These are phyloP conservation scores for Penstemon eatonii DNA, from an alignment of 257 asterid species.

Conservation along the genomic window DNA sequence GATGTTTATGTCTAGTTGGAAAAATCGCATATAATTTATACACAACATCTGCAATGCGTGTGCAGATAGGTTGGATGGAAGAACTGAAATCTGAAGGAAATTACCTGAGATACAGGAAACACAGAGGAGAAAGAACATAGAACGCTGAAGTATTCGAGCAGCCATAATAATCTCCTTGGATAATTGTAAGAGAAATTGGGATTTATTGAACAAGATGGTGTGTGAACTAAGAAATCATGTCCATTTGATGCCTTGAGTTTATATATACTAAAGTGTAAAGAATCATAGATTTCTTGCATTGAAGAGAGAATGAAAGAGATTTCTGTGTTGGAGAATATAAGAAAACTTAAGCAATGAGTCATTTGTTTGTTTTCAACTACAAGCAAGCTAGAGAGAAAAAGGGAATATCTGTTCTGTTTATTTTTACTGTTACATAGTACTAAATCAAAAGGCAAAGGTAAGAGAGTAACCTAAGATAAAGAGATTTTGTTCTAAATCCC, in stretches of 20 bases:
- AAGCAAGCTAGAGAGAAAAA: conserved; percentile 59
- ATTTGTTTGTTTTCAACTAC: conserved; percentile 56
- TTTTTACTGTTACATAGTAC: conserved; percentile 47
- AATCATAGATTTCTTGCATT: conserved; percentile 88
- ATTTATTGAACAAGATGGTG: conserved; percentile 27
- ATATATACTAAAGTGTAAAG: conserved; percentile 55
- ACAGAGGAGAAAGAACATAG: conserved; percentile 45
- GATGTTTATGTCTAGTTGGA: too few relatives aligned
- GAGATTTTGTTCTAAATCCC: conserved; percentile 18
- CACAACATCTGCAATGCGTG: too few relatives aligned
- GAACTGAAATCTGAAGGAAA: conserved; percentile 3
- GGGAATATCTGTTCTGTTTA: neutral
- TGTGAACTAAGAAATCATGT: conserved; percentile 44
- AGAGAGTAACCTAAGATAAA: conserved; percentile 8
- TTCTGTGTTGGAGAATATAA: conserved; percentile 74
- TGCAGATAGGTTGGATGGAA: neutral
- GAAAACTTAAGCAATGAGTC: conserved; percentile 77
- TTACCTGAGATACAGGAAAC: conserved; percentile 60
- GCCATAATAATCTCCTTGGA: conserved; percentile 32
- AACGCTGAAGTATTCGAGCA: conserved; percentile 31
- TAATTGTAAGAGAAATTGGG: conserved; percentile 9
- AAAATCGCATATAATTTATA: too few relatives aligned
- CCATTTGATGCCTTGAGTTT: conserved; percentile 29
- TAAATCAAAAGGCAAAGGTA: conserved; percentile 33
- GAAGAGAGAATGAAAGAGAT: conserved; percentile 47